phyloP scores from a whole-genome alignment of 106 monocot genomes.

The Allium cepa region DNA sequence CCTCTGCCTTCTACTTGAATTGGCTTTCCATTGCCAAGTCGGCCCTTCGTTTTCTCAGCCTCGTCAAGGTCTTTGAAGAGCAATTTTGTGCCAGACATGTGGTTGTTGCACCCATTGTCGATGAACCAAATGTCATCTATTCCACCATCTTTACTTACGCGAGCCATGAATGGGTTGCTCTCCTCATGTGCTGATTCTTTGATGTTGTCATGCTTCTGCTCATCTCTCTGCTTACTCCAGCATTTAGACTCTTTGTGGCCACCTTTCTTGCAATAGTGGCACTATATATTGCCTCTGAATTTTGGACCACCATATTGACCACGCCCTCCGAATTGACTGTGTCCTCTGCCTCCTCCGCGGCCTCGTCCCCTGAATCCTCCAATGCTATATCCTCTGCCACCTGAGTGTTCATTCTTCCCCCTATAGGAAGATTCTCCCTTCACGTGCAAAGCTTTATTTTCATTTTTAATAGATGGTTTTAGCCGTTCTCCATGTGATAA shows the following conservation, averaged over 20 bases:
- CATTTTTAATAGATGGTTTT: background rate
- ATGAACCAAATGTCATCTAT: background rate
- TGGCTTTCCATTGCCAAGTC: background rate
- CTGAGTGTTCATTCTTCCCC: background rate
- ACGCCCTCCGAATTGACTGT: background rate
- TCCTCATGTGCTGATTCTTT: background rate
- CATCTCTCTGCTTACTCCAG: background rate
- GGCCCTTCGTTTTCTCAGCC: background rate
- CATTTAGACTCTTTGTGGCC: background rate
- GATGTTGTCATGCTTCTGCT: background rate
- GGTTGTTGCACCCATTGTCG: background rate
- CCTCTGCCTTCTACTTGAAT: background rate
- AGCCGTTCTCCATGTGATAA: background rate
- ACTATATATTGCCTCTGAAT: background rate
- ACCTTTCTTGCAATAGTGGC: background rate
- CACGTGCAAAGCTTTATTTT: background rate
- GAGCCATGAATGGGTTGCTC: background rate
- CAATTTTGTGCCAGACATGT: background rate
- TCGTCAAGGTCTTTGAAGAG: background rate
- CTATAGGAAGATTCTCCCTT: background rate
- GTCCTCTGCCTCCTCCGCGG: background rate
- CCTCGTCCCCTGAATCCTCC: too few relatives aligned
- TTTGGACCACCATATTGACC: background rate
- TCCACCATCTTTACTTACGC: background rate
- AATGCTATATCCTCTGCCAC: too few relatives aligned